These are phyloP conservation scores for Avena eriantha DNA, from an alignment of 176 grass and related monocot genomes.

Conservation along the genomic window DNA sequence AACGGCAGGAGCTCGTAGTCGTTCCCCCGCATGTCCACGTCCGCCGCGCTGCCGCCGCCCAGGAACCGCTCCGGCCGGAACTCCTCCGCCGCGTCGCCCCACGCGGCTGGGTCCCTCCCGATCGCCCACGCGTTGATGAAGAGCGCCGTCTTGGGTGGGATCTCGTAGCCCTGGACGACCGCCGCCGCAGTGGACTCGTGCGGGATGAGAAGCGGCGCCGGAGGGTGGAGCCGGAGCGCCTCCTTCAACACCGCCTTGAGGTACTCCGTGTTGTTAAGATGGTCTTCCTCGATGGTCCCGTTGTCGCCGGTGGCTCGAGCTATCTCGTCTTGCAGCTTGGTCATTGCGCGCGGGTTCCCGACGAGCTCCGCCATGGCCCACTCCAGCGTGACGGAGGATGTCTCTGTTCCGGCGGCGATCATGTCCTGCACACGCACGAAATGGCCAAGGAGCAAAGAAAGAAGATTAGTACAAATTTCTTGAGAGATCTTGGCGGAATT, in stretches of 20 bases:
- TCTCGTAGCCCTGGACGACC: constrained; percentile 52
- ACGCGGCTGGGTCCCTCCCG: constrained; percentile 55
- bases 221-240: constrained; percentile 60
- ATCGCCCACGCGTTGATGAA: constrained; percentile 78
- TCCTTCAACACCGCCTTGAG: constrained; percentile 67
- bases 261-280: constrained; percentile 48
- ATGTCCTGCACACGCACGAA: constrained; percentile 50
- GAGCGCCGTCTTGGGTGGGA: constrained; percentile 51
- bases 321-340: constrained; percentile 59
- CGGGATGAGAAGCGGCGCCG: constrained; percentile 64
- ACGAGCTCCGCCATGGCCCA: constrained; percentile 75
- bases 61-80: constrained; percentile 75
- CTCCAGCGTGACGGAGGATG: constrained; percentile 47
- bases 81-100: constrained; percentile 58
- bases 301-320: background rate
- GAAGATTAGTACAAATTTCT: background rate
- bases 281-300: constrained; percentile 30
- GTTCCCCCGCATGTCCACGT: constrained; percentile 48
- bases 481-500: background rate
- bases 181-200: constrained; percentile 41
- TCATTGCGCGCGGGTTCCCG: constrained; percentile 58
- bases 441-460: background rate
- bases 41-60: background rate
- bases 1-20: constrained; percentile 54
- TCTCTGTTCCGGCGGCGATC: constrained; percentile 67